Conservation (phyloP, 176 grass and related monocot species). For the Oryza nivara region DNA sequence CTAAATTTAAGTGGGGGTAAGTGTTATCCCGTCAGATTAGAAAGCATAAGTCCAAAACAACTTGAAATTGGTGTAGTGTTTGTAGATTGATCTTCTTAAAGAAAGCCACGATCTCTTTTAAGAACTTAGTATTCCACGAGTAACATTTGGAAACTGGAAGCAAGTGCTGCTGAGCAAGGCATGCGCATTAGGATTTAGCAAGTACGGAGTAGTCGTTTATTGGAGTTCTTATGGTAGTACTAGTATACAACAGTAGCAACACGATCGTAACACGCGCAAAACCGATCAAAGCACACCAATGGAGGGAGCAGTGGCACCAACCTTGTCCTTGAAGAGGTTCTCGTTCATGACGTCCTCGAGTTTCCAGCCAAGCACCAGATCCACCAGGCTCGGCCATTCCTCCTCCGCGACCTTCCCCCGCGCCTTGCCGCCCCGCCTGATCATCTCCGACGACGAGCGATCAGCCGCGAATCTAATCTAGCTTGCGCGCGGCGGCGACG, state of each 20-base stretch:
- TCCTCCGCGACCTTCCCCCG: slow-evolving; percentile 19
- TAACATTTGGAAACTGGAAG: neutral
- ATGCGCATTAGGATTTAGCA: neutral
- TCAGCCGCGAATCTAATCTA: slow-evolving; percentile 18
- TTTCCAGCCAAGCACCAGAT: slow-evolving; percentile 63
- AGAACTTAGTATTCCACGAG: neutral
- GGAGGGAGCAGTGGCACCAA: neutral
- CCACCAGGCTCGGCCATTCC: slow-evolving; percentile 47
- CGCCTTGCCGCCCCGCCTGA: slow-evolving; percentile 21
- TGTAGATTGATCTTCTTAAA: neutral
- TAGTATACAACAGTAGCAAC: no score
- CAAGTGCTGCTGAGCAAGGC: neutral
- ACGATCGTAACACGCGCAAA: neutral
- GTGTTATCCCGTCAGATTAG: neutral
- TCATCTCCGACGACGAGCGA: slow-evolving; percentile 36
- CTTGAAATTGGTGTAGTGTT: neutral
- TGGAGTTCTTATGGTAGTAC: no score
- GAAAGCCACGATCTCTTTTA: neutral
- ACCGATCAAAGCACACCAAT: neutral
- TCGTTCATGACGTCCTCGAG: slow-evolving; percentile 60
- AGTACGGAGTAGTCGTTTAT: no score
- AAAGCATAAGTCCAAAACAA: neutral
- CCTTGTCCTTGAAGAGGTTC: slow-evolving; percentile 70
- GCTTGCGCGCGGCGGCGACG: slow-evolving; percentile 5
- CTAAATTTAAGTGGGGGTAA: neutral